phyloP scores from a whole-genome alignment of 371 early-diverging fungal species.

The Mucor circinelloides region DNA sequence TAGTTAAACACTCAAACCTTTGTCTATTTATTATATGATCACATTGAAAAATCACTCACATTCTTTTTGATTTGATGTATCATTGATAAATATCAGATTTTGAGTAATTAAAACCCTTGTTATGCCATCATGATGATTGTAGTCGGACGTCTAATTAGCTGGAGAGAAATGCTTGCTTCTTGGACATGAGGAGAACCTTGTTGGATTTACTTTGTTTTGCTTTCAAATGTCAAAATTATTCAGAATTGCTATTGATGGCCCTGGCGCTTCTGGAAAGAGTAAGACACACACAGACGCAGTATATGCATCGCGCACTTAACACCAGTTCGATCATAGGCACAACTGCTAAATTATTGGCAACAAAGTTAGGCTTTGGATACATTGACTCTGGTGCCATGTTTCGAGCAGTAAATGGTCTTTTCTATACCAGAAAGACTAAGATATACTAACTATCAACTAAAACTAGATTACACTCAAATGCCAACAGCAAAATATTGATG shows the following conservation, averaged over 20 bases:
- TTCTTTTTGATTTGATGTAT: neutral
- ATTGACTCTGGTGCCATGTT: conserved; percentile 83
- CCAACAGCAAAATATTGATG: conserved; percentile 41
- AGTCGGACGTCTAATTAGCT: neutral
- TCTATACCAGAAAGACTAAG: neutral
- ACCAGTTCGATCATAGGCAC: conserved; percentile 52
- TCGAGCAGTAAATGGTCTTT: conserved; percentile 51
- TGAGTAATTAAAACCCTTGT: neutral
- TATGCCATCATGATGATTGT: neutral
- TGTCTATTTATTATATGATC: neutral
- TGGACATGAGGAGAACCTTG: neutral
- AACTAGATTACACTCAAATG: conserved; percentile 62
- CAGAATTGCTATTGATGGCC: conserved; percentile 93
- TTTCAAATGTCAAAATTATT: conserved; percentile 51
- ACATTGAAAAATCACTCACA: neutral
- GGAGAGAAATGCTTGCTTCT: neutral
- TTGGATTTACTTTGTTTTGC: neutral
- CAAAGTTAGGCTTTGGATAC: conserved; percentile 73
- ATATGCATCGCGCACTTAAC: neutral
- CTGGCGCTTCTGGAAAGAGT: conserved; percentile 93
- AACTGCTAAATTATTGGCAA: conserved; percentile 74
- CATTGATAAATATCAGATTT: neutral
- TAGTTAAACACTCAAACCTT: neutral
- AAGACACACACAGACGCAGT: conserved; percentile 17
- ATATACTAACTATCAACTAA: neutral